A percentile compares a stretch with the other conserved stretches of the same genome.
These are phyloP conservation scores for Fusarium euwallaceae DNA, from an alignment of 2,329 filamentous ascomycete species.

Conservation along the genomic window DNA sequence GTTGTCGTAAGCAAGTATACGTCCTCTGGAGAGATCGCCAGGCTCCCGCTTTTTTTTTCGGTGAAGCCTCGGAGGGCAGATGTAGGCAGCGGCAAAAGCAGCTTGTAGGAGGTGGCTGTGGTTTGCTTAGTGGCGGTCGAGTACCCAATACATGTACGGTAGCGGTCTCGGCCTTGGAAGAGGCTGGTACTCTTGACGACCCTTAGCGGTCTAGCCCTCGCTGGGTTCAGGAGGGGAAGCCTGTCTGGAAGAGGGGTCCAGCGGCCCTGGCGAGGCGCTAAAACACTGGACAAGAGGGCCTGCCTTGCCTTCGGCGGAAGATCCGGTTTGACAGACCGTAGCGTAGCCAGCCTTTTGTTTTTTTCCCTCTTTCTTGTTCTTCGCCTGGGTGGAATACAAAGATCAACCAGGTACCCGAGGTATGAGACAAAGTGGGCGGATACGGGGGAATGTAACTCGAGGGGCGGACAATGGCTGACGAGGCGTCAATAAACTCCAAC, in stretches of 20 bases:
- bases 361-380: background rate
- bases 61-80: constrained; percentile 4
- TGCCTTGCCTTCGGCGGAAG: constrained; percentile 1
- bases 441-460: background rate
- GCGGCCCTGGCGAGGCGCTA: constrained; percentile 18
- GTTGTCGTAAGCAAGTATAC: background rate
- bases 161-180: background rate
- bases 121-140: background rate
- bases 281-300: constrained; percentile 21
- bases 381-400: background rate
- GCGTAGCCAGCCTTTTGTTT: background rate
- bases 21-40: background rate
- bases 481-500: background rate
- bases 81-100: background rate
- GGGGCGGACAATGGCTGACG: background rate
- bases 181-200: background rate
- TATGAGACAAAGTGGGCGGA: background rate
- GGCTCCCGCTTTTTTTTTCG: constrained; percentile 4
- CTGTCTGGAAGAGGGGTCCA: constrained; percentile 16
- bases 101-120: background rate
- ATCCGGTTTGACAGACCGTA: constrained; percentile 1
- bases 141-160: background rate
- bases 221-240: constrained; percentile 25
- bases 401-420: constrained; percentile 12
- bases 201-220: constrained; percentile 3